Evolutionary conservation across 2,329 filamentous ascomycete genomes (phyloP).

Genomic region (Pseudopyrenochaeta lycopersici): DNA sequence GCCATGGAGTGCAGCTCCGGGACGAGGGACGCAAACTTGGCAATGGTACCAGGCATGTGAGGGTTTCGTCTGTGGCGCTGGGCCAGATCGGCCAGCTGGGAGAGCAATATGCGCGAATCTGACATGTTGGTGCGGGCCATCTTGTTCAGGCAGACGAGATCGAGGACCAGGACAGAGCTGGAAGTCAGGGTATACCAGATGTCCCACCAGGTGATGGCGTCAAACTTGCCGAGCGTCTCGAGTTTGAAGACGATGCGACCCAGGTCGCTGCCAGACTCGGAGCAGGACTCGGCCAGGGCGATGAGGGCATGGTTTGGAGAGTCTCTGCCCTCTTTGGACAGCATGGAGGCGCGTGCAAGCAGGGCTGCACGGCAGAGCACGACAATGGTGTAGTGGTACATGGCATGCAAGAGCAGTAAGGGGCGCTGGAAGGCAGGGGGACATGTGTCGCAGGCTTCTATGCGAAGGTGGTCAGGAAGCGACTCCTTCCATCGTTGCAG

Average conservation of each 20-base stretch:
- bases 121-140: conserved; percentile 24
- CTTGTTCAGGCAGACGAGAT: conserved; percentile 44
- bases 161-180: conserved; percentile 50
- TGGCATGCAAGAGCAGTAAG: conserved; percentile 50
- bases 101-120: conserved; percentile 43
- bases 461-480: conserved; percentile 50
- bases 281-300: conserved; percentile 49
- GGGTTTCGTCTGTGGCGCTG: conserved; percentile 43
- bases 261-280: conserved; percentile 48
- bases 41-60: conserved; percentile 50
- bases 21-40: conserved; percentile 48
- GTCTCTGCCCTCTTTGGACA: conserved; percentile 38
- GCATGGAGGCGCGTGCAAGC: conserved; percentile 46
- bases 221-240: conserved; percentile 49
- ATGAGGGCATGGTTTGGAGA: conserved; percentile 36
- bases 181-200: conserved; percentile 52
- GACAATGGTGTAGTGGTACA: conserved; percentile 53
- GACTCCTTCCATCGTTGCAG: conserved; percentile 50
- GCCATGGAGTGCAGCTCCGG: conserved; percentile 49
- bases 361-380: conserved; percentile 52
- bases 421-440: conserved; percentile 49
- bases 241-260: conserved; percentile 48
- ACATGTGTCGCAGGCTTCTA: conserved; percentile 43
- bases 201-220: conserved; percentile 54
- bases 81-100: conserved; percentile 46